Base-by-base conservation (phyloP, 2,329 filamentous ascomycete genomes). In the Orbilia oligospora region DNA sequence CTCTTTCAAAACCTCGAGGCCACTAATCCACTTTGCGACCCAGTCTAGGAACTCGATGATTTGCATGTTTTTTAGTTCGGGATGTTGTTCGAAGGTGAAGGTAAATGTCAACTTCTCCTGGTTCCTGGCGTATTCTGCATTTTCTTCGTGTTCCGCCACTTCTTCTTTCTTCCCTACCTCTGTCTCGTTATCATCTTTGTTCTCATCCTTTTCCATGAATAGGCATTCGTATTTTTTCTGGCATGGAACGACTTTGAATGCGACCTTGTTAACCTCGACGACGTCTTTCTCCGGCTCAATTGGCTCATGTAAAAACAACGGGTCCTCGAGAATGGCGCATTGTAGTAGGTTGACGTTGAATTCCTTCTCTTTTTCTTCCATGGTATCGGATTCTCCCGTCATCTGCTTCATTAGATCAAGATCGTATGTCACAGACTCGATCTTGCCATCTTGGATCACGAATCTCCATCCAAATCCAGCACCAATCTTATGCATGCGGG, bases 31-130 rank as follows among this genome's bases (percentile, higher is more conserved):
- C 30, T 58, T 71, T 8, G 73, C 73, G 14, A 69, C 66, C 73
- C 73, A 77, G 36, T 77, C 56, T n/a, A 77, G 24, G 58, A 77
- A 77, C 61, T 77, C 73, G 33, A 77, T 71, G 12, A 77, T 63
- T 55, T 77, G 73, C 73, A 77, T 77, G 10, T 22, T 61, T 30
- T 71, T 64, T 18, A 77, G 41, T 41, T 77, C 73, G 16, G 73
- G 73, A 20, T 77, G 67, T 10, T 71, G 27, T 22, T 48, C 61
- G 44, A 77, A 77, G 22, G 58, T 18, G 41, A 77, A 77, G 1
- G 49, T 67, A 20, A 77, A 77, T 1, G 51, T 61, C n/a, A 77
- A 12, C 14, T 77, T 61, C 2, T 71, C 55, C 20, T 77, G 58
- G 30, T 49, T 71, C 6, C 58, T 36, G 16, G 51, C 61, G 4